A percentile compares a stretch with the other conserved stretches of the same genome.
Conservation (phyloP, 1,284 basidiomycete species). For the Papiliotrema nemorosa region DNA sequence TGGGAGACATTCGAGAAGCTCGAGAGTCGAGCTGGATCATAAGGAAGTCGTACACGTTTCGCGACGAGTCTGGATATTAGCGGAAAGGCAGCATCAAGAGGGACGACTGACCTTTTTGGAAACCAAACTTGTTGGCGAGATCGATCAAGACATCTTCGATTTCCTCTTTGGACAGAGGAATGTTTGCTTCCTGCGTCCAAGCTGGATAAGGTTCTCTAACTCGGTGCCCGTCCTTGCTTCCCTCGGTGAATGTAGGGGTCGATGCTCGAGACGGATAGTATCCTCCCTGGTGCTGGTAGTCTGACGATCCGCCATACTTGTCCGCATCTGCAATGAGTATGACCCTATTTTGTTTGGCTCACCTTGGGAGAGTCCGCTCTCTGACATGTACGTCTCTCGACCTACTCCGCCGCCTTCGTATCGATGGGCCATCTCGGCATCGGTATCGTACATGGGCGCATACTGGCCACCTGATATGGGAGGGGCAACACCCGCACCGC, state of each 20-base stretch:
- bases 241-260: conserved; percentile 49
- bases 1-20: conserved; percentile 95
- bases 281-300: conserved; percentile 37
- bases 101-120: conserved; percentile 75
- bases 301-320: conserved; percentile 30
- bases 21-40: conserved; percentile 98
- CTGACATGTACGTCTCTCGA: conserved; percentile 47
- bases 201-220: conserved; percentile 63
- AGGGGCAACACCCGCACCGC: conserved; percentile 31
- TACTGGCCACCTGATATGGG: conserved; percentile 33
- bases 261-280: conserved; percentile 47
- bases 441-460: conserved; percentile 65
- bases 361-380: conserved; percentile 40
- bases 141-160: conserved; percentile 99
- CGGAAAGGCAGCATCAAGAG: background rate
- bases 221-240: conserved; percentile 61
- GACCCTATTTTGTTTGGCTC: conserved; percentile 48
- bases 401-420: conserved; percentile 48
- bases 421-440: conserved; percentile 64
- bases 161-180: conserved; percentile 96
- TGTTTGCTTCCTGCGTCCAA: conserved; percentile 86
- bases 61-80: conserved; percentile 53
- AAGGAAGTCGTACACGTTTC: conserved; percentile 84
- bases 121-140: conserved; percentile 97
- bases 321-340: conserved; percentile 9